A percentile compares a stretch with the other conserved stretches of the same genome.
Evolutionary conservation across 2,329 filamentous ascomycete genomes (phyloP).

Genomic region (Aspergillus transmontanensis): DNA sequence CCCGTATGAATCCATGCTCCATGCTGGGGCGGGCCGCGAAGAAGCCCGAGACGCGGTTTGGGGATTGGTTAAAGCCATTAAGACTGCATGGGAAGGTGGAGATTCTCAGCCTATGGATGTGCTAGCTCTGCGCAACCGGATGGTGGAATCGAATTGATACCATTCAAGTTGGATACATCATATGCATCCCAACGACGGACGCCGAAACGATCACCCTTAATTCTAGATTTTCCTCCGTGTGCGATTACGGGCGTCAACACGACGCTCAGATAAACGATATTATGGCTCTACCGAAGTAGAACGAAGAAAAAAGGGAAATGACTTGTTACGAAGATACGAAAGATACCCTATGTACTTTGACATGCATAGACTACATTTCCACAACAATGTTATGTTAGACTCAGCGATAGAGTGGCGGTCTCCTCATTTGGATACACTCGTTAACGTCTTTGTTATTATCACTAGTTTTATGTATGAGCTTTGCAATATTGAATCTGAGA

Average conservation of each 20-base stretch:
- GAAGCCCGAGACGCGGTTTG: slow-evolving; percentile 37
- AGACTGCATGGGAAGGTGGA: slow-evolving; percentile 34
- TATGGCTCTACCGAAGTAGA: not conserved
- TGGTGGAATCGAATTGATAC: slow-evolving; percentile 1
- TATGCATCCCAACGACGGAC: not conserved
- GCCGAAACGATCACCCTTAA: not conserved
- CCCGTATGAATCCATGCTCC: slow-evolving; percentile 40
- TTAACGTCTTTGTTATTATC: no score
- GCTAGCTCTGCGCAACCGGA: slow-evolving; percentile 16
- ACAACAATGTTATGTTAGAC: slow-evolving; percentile 1
- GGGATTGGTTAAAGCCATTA: slow-evolving; percentile 31
- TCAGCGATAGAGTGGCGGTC: slow-evolving; percentile 1
- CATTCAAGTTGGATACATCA: not conserved
- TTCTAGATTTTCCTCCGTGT: not conserved
- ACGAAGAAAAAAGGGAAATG: not conserved
- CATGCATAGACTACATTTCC: slow-evolving; percentile 9
- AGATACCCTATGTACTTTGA: slow-evolving; percentile 11
- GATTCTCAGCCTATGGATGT: slow-evolving; percentile 3
- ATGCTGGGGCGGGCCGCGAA: slow-evolving; percentile 25
- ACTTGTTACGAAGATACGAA: slow-evolving; percentile 8
- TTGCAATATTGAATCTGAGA: not conserved
- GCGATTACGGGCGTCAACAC: not conserved
- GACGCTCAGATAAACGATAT: not conserved
- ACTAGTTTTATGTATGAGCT: not conserved
- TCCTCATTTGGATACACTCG: not conserved